Evolutionary conservation across 2,329 filamentous ascomycete species (phyloP), one percentile per base, ranked within the genome.

Genomic region (Coleophoma cylindrospora): DNA sequence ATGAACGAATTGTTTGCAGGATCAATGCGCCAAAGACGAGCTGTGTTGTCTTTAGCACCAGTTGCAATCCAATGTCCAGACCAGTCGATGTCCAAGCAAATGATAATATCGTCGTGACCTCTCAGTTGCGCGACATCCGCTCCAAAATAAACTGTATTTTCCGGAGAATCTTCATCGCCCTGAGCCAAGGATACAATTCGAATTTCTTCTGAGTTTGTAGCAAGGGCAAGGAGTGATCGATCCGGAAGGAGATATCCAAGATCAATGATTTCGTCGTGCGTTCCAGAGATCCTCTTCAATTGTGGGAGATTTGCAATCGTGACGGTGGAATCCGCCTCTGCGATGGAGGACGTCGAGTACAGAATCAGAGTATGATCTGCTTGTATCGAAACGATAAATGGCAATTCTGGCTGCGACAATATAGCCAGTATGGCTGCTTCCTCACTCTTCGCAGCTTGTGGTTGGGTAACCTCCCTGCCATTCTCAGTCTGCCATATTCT

Each of bases 181-280:
- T 64, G 61, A 4, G 69, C 68, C 8, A 94, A 77, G 1, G 90
- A 95, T 3, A 99, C 83, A 50, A 99, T 79, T 43, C 92, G 83
- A 48, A 99, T 81, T 54, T 95, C 91, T 69, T 99, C 94, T 0
- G 91, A 89, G 66, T 99, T 99, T 2, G 92, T 97, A 7, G 92
- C 94, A 22, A 99, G 74, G 6, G 94, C 95, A 54, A 99, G 77
- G 47, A 95, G 72, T 3, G 89, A 92, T 50, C 81, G 83, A 60
- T 95, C 86, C 0, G 84, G 81, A 2, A 94, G 82, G 49, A 97
- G 75, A 62, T 94, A 96, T 32, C 86, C 88, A 34, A 99, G 73
- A 64, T 99, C 95, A 58, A 99, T 96, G 47, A 99, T 91, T 67
- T 99, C 94, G 66, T 99, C 95, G 67, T 97, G 91, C 7, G 94